These are phyloP conservation scores for Elongisporangium undulatum DNA, from an alignment of 352 stramenopile genomes.

Conservation along the genomic window DNA sequence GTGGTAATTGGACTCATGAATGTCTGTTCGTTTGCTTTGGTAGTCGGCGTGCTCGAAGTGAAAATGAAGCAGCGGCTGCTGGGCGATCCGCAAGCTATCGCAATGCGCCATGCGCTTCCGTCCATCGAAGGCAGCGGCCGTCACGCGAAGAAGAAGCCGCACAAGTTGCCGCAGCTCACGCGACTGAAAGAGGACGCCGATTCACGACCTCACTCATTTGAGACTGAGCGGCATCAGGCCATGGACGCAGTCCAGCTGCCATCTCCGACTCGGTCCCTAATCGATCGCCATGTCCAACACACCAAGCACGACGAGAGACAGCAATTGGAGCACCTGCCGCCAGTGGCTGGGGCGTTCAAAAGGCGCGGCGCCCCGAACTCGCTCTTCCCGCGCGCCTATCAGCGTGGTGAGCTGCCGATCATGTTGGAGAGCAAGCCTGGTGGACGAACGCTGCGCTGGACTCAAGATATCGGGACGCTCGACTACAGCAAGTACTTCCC, in stretches of 20 bases:
- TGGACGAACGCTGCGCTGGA: slow-evolving; percentile 57
- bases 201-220: slow-evolving; percentile 33
- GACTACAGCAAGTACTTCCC: slow-evolving; percentile 88
- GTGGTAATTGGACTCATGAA: not conserved
- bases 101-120: slow-evolving; percentile 32
- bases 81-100: slow-evolving; percentile 36
- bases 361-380: slow-evolving; percentile 31
- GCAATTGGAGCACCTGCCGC: slow-evolving; percentile 29
- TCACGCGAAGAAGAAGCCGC: slow-evolving; percentile 29
- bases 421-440: slow-evolving; percentile 52
- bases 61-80: slow-evolving; percentile 67
- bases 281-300: slow-evolving; percentile 47
- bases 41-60: slow-evolving; percentile 57
- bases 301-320: slow-evolving; percentile 33
- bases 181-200: slow-evolving; percentile 2
- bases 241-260: slow-evolving; percentile 52
- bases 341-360: slow-evolving; percentile 53
- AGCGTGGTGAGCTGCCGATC: slow-evolving; percentile 61
- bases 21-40: not conserved
- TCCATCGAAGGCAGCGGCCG: slow-evolving; percentile 2
- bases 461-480: slow-evolving; percentile 46
- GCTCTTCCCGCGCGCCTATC: slow-evolving; percentile 54
- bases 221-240: slow-evolving; percentile 32
- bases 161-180: slow-evolving; percentile 38
- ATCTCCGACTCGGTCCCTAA: slow-evolving; percentile 50